These are phyloP conservation scores for Gleditsia sinensis DNA, from an alignment of 306 rosid genomes.

Conservation along the genomic window DNA sequence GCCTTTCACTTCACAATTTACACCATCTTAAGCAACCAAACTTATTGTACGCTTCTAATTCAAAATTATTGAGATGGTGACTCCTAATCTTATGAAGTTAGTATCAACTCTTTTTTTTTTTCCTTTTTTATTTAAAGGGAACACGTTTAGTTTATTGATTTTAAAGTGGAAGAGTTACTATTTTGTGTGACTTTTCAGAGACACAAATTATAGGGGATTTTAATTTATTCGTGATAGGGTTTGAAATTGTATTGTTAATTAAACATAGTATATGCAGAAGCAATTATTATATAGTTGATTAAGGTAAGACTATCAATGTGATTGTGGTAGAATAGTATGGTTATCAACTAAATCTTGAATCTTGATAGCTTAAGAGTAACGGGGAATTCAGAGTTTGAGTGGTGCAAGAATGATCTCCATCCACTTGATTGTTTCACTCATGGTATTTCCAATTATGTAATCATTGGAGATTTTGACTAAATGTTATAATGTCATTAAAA, in stretches of 20 bases:
- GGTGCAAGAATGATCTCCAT: background rate
- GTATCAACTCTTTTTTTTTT: background rate
- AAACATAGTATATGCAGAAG: background rate
- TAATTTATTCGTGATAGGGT: background rate
- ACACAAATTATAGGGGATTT: no score
- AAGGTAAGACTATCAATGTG: background rate
- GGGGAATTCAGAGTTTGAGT: constrained; percentile 16
- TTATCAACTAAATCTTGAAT: background rate
- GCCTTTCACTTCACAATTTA: constrained; percentile 50
- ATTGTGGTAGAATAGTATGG: constrained; percentile 6
- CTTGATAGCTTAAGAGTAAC: constrained; percentile 19
- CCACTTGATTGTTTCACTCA: background rate
- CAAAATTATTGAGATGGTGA: constrained; percentile 25
- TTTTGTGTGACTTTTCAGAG: constrained; percentile 28
- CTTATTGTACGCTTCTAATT: constrained; percentile 19
- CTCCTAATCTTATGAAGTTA: background rate
- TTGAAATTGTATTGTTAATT: background rate
- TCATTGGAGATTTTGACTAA: constrained; percentile 14
- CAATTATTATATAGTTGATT: background rate
- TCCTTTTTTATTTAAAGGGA: background rate
- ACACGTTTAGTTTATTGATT: constrained; percentile 25
- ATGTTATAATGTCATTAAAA: background rate
- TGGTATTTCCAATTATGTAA: background rate
- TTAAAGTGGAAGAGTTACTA: constrained; percentile 2
- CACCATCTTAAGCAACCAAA: constrained; percentile 10